A percentile compares a stretch with the other conserved stretches of the same genome.
These are phyloP conservation scores for Lavandula angustifolia DNA, from an alignment of 257 asterid genomes.

Conservation along the genomic window DNA sequence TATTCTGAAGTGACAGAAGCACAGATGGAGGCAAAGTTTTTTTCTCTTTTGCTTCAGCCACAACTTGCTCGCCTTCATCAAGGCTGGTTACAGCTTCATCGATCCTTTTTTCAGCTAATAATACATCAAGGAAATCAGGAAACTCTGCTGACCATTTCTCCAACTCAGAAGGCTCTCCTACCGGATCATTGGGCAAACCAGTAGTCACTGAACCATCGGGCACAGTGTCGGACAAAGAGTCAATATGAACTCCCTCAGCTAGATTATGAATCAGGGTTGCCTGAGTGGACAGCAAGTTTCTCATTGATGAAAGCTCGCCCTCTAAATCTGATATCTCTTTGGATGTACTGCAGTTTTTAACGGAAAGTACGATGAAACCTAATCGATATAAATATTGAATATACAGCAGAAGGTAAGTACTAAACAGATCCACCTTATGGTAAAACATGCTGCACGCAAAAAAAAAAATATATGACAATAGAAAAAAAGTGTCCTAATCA, in stretches of 20 bases:
- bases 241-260: slow-evolving; percentile 92
- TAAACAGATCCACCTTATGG: slow-evolving; percentile 11
- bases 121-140: slow-evolving; percentile 90
- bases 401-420: slow-evolving; percentile 17
- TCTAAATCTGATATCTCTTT: slow-evolving; percentile 99
- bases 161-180: slow-evolving; percentile 68
- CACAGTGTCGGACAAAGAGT: slow-evolving; percentile 56
- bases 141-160: slow-evolving; percentile 82
- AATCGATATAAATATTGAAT: slow-evolving; percentile 8
- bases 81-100: slow-evolving; percentile 90
- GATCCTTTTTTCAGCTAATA: slow-evolving; percentile 94
- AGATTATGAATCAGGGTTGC: slow-evolving; percentile 84
- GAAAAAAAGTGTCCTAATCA: neutral
- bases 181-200: slow-evolving; percentile 49
- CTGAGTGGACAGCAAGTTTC: slow-evolving; percentile 94
- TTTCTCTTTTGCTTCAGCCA: slow-evolving; percentile 72
- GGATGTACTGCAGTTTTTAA: slow-evolving; percentile 66
- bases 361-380: slow-evolving; percentile 19
- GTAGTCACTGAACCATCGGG: slow-evolving; percentile 47
- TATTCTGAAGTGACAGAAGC: slow-evolving; percentile 59
- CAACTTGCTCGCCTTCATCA: slow-evolving; percentile 79
- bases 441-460: neutral
- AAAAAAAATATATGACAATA: neutral
- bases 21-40: slow-evolving; percentile 49
- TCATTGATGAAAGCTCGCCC: slow-evolving; percentile 98